Conservation (phyloP, 2,329 filamentous ascomycete genomes). For the Penicillium sp. region DNA sequence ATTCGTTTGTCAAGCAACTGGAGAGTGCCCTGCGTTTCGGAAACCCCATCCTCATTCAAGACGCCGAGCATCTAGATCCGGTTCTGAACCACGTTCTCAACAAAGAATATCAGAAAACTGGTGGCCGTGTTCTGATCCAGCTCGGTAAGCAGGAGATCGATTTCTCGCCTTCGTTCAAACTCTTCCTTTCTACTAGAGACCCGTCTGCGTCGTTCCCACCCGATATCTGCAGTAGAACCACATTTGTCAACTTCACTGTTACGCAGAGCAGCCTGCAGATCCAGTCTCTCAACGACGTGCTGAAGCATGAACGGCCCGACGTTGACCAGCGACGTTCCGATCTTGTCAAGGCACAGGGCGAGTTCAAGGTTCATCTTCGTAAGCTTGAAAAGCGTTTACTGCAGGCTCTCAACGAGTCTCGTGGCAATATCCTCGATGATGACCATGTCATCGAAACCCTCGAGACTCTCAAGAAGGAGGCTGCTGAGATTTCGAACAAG, state of each 20-base stretch:
- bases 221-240: constrained; percentile 96
- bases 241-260: constrained; percentile 99
- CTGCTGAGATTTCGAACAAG: constrained; percentile 93
- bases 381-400: constrained; percentile 93
- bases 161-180: constrained; percentile 94
- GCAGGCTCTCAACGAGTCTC: constrained; percentile 94
- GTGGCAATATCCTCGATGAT: constrained; percentile 96
- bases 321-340: constrained; percentile 96
- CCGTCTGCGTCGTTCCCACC: constrained; percentile 95
- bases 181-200: constrained; percentile 94
- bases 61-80: constrained; percentile 95
- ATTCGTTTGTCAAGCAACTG: constrained; percentile 96
- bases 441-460: constrained; percentile 98
- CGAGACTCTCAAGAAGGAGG: constrained; percentile 97
- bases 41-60: constrained; percentile 97
- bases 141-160: constrained; percentile 99
- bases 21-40: constrained; percentile 97
- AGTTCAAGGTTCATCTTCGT: constrained; percentile 97
- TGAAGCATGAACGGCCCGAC: constrained; percentile 96
- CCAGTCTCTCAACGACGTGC: constrained; percentile 94
- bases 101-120: constrained; percentile 99
- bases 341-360: constrained; percentile 96
- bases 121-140: constrained; percentile 96
- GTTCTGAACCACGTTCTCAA: constrained; percentile 98
- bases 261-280: constrained; percentile 98